Base-by-base conservation (phyloP, 495 filamentous ascomycete species). In the Podospora pseudopauciseta region DNA sequence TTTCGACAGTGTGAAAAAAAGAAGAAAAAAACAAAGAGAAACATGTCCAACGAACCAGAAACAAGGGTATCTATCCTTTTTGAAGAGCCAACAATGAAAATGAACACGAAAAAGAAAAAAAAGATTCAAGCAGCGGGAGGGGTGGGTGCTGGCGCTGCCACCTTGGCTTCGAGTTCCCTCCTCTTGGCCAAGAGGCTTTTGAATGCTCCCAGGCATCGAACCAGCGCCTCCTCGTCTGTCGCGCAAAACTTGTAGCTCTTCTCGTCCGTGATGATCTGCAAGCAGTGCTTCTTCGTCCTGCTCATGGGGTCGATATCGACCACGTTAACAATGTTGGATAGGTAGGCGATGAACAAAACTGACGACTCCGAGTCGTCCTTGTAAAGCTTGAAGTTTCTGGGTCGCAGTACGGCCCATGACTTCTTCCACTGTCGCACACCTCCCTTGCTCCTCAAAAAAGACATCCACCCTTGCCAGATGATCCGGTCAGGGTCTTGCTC, bases 251-350 rank as follows among this genome's bases (percentile, higher is more conserved):
- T 88, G 69, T 94, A 97, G 64, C 87, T 92, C 78, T 96, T 94
- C 74, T 97, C 94, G 70, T 96, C 94, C 59, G 91, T 91, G 79
- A 99, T 97, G 72, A 97, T 86, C 76, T 99, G 95, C 80, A 97
- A 81, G 78, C 95, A 99, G 74, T 90, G 87, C 56, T 79, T 86
- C 81, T 96, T 97, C 53, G 89, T 95, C 68, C 86, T 89, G 59
- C 91, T 95, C 71, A 95, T 77, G 0, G 94, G 89, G 68, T 98
- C 92, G 63, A 96, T 91, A 66, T 99, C 95, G 32, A 97, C 93
- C 26, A 92, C 95, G 72, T 97, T 91, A 74, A 98, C 90, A 67
- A 99, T 88, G 55, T 86, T 88, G 5, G 87, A 83, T 72, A 97
- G 85, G 2, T 90, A 88, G 59, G 97, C 82, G 72, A 99, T 90